Evolutionary conservation across 768 basidiomycete species (phyloP), one percentile per base, ranked within the genome.

Genomic region (Boletus huronensis): DNA sequence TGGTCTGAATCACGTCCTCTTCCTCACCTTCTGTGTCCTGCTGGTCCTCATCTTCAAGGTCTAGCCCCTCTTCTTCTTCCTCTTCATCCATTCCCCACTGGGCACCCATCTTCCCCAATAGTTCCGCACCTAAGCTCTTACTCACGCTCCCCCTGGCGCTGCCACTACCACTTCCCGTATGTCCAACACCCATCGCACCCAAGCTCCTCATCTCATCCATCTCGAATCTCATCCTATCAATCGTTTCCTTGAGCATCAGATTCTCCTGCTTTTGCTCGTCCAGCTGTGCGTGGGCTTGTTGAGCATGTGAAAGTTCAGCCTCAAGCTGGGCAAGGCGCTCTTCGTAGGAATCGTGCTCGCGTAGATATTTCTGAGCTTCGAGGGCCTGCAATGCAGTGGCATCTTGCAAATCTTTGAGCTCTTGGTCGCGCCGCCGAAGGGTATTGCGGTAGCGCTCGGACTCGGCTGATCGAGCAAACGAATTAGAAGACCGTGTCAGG

Each of bases 251-350:
- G 56, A 98, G 77, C 65, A 92, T 72, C 60, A 96, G 67, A 64
- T 97, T 98, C 77, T 95, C 92, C 64, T 93, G 90, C 75, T 97
- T 97, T 76, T 98, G 95, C 62, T 89, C 87, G 55, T 95, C 92
- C 35, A 97, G 79, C 55, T 84, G 81, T 0, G 76, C 80, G 50
- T 90, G 85, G 1, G 88, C 85, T 61, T 84, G 80, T 48, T 87
- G 83, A 5, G 92, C 90, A 25, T 81, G 64, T 4, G 69, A 68
- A 3, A 98, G 78, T 53, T 96, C 93, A 8, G 73, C 62, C 62
- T 93, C 88, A n/a, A 96, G 80, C 7, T 77, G 70, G 6, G 73
- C 68, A 47, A 94, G 79, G 16, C 87, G 85, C 6, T 83, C 80
- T 66, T 96, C 93, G 40, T 87, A 85, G 16, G 76, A 74, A 31